Evolutionary conservation across 2,329 filamentous ascomycete genomes (phyloP).

Genomic region (Chaetothyriales sp.): DNA sequence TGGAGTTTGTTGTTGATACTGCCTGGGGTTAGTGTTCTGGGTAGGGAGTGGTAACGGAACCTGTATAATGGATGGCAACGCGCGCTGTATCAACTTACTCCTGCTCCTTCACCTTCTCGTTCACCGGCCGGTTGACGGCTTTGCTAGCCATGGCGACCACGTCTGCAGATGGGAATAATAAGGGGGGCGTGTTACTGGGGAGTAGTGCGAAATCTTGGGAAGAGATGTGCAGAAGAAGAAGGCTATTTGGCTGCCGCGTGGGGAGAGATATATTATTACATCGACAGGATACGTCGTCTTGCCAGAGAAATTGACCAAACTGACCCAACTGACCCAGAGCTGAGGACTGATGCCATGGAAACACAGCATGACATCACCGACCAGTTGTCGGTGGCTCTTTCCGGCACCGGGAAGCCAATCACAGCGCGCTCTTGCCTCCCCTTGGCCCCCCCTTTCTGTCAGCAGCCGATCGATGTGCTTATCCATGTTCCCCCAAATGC

Average conservation of each 20-base stretch:
- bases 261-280: not conserved
- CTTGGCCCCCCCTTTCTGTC: not conserved
- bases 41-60: too few species aligned
- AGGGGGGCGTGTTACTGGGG: not conserved
- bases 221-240: not conserved
- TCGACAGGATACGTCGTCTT: not conserved
- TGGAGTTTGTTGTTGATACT: constrained; percentile 90
- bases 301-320: not conserved
- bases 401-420: not conserved
- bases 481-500: not conserved
- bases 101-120: constrained; percentile 61
- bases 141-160: constrained; percentile 6
- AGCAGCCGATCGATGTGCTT: not conserved
- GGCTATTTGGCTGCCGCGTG: constrained; percentile 1
- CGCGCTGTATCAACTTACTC: constrained; percentile 22
- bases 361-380: not conserved
- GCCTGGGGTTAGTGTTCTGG: not conserved
- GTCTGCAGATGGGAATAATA: constrained; percentile 1
- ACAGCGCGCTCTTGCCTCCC: not conserved
- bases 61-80: too few species aligned
- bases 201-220: not conserved
- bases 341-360: not conserved
- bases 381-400: not conserved
- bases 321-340: not conserved
- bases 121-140: constrained; percentile 56